Percentiles rank a stretch among this genome's conserved stretches.
Conservation (phyloP, 495 filamentous ascomycete species). For the Penicillium cosmopolitanum region DNA sequence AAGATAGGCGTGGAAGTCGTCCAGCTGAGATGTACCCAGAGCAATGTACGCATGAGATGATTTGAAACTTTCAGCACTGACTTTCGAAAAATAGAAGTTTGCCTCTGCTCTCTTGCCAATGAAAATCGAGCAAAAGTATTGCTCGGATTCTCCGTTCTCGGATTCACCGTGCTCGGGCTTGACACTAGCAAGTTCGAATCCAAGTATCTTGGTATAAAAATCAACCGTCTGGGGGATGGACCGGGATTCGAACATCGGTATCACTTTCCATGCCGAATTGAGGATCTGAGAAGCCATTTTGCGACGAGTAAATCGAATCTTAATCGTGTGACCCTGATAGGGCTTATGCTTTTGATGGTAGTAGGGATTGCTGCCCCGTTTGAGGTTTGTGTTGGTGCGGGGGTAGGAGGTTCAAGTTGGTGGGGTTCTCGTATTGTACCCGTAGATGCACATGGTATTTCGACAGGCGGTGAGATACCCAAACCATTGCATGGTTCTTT, state of each 20-base stretch:
- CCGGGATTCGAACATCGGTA: slow-evolving; percentile 15
- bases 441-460: too few species aligned
- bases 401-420: too few species aligned
- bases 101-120: slow-evolving; percentile 14
- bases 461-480: too few species aligned
- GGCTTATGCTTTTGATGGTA: too few species aligned
- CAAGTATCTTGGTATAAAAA: slow-evolving; percentile 14
- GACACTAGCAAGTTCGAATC: slow-evolving; percentile 13
- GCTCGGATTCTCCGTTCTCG: slow-evolving; percentile 4
- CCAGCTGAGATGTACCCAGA: slow-evolving; percentile 12
- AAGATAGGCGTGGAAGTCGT: slow-evolving; percentile 1
- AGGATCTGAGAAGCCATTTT: not conserved
- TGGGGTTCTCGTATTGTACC: too few species aligned
- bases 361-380: too few species aligned
- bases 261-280: slow-evolving; percentile 16
- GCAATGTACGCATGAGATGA: slow-evolving; percentile 13
- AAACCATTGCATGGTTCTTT: too few species aligned
- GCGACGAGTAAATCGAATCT: not conserved
- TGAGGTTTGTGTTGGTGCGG: too few species aligned
- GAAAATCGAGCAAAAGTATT: slow-evolving; percentile 13
- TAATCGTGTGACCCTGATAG: not conserved
- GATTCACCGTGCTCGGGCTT: slow-evolving; percentile 7
- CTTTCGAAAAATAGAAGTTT: slow-evolving; percentile 14
- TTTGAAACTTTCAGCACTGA: slow-evolving; percentile 6
- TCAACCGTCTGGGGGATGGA: slow-evolving; percentile 7